phyloP scores from a whole-genome alignment of 345 rosid species.

The Tarenaya hassleriana region DNA sequence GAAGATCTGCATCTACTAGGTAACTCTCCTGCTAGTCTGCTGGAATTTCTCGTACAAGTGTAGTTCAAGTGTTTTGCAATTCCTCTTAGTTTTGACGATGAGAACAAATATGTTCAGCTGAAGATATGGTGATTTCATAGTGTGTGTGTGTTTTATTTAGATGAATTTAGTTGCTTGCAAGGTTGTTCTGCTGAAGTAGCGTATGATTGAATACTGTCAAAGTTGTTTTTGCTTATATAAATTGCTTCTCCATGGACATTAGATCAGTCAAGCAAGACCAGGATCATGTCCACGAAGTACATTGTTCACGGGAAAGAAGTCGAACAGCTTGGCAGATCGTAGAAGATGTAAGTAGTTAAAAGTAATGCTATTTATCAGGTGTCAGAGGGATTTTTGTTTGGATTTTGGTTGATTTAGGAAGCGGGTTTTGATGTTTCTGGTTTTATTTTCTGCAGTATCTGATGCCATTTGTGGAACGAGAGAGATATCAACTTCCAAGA shows the following conservation, averaged over 20 bases:
- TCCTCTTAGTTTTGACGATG: too few relatives aligned
- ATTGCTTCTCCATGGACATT: slow-evolving; percentile 17
- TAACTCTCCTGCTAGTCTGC: slow-evolving; percentile 12
- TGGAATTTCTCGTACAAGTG: neutral
- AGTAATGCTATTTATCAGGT: neutral
- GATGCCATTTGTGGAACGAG: slow-evolving; percentile 80
- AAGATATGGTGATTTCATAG: too few relatives aligned
- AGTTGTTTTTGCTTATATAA: neutral
- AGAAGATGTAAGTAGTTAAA: slow-evolving; percentile 50
- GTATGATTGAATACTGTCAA: too few relatives aligned
- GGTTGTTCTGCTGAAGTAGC: too few relatives aligned
- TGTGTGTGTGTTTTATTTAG: too few relatives aligned
- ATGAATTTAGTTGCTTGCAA: too few relatives aligned
- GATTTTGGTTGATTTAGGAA: neutral
- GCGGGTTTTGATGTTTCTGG: neutral
- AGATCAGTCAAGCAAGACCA: slow-evolving; percentile 36
- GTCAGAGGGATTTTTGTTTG: neutral
- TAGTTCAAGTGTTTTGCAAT: too few relatives aligned
- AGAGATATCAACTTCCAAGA: slow-evolving; percentile 45
- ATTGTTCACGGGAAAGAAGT: slow-evolving; percentile 90
- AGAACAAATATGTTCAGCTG: too few relatives aligned
- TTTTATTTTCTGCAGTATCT: slow-evolving; percentile 48
- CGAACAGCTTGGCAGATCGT: slow-evolving; percentile 74
- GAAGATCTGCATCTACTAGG: slow-evolving; percentile 40
- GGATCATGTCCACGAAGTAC: slow-evolving; percentile 45